Evolutionary conservation across 495 filamentous ascomycete species (phyloP).

Genomic region (Penicillium manginii): DNA sequence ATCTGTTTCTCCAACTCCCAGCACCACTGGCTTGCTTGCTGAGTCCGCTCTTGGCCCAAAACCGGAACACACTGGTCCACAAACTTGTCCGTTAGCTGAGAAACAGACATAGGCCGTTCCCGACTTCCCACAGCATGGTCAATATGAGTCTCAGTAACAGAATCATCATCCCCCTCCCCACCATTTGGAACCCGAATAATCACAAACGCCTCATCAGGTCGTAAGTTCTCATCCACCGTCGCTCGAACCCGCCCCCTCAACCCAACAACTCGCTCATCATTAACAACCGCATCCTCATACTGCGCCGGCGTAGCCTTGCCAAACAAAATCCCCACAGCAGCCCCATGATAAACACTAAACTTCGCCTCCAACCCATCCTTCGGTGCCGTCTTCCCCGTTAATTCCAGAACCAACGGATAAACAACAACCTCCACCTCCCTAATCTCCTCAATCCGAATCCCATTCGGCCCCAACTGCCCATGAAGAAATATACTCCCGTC

Average conservation of each 20-base stretch:
- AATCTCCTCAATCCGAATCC: constrained; percentile 11
- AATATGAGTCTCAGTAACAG: constrained; percentile 45
- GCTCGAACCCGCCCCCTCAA: constrained; percentile 48
- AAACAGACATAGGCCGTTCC: constrained; percentile 49
- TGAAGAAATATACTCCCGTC: constrained; percentile 53
- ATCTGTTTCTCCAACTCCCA: constrained; percentile 17
- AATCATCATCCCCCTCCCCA: constrained; percentile 14
- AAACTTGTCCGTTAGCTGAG: constrained; percentile 51
- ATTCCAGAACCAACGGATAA: constrained; percentile 56
- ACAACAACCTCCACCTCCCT: constrained; percentile 39
- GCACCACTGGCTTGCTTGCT: constrained; percentile 24
- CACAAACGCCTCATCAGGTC: constrained; percentile 47
- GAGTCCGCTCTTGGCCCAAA: constrained; percentile 18
- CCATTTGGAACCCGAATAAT: constrained; percentile 34
- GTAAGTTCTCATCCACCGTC: constrained; percentile 39
- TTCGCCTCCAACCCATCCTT: constrained; percentile 56
- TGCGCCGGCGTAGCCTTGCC: constrained; percentile 54
- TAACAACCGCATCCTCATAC: constrained; percentile 51
- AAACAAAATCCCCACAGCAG: constrained; percentile 51
- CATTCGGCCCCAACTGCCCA: constrained; percentile 35
- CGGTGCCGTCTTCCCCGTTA: constrained; percentile 55
- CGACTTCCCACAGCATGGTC: constrained; percentile 56
- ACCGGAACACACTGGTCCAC: constrained; percentile 38
- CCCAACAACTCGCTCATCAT: constrained; percentile 35
- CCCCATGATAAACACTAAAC: constrained; percentile 59